These are phyloP conservation scores for Candida morakotiae DNA, from an alignment of 805 yeast genomes.

Conservation along the genomic window DNA sequence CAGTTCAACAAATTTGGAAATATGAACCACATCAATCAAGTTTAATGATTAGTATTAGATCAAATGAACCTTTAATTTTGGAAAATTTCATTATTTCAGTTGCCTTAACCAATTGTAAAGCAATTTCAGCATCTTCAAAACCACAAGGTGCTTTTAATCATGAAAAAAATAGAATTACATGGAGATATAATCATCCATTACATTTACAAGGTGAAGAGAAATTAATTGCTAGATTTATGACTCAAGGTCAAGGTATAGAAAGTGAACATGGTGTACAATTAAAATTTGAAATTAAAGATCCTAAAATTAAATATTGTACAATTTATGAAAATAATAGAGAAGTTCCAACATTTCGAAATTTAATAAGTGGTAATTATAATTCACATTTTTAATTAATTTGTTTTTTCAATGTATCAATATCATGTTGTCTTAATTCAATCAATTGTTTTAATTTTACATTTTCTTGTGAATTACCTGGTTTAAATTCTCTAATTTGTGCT, in stretches of 20 bases:
- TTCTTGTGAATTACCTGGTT: constrained; percentile 21
- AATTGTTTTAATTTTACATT: constrained; percentile 30
- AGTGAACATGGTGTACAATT: constrained; percentile 69
- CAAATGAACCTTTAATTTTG: constrained; percentile 36
- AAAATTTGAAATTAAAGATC: constrained; percentile 50
- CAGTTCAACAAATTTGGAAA: constrained; percentile 83
- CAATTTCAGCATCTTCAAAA: constrained; percentile 75
- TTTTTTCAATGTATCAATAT: constrained; percentile 43
- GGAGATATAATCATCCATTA: constrained; percentile 58
- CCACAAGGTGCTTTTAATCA: constrained; percentile 90
- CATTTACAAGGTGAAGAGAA: constrained; percentile 51
- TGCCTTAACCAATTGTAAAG: constrained; percentile 57
- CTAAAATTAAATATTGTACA: constrained; percentile 39
- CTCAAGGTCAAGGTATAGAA: constrained; percentile 69
- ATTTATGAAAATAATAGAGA: constrained; percentile 25
- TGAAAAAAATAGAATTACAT: constrained; percentile 80
- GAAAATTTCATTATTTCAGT: constrained; percentile 62
- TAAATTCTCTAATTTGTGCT: constrained; percentile 19
- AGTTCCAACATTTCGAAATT: constrained; percentile 43
- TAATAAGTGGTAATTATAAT: constrained; percentile 46
- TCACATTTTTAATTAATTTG: constrained; percentile 33
- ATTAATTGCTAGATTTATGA: constrained; percentile 81
- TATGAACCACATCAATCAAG: constrained; percentile 82
- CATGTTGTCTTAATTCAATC: constrained; percentile 38
- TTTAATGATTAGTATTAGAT: constrained; percentile 62